Evolutionary conservation across 768 basidiomycete species (phyloP).

Genomic region (Psilocybe cyanescens): DNA sequence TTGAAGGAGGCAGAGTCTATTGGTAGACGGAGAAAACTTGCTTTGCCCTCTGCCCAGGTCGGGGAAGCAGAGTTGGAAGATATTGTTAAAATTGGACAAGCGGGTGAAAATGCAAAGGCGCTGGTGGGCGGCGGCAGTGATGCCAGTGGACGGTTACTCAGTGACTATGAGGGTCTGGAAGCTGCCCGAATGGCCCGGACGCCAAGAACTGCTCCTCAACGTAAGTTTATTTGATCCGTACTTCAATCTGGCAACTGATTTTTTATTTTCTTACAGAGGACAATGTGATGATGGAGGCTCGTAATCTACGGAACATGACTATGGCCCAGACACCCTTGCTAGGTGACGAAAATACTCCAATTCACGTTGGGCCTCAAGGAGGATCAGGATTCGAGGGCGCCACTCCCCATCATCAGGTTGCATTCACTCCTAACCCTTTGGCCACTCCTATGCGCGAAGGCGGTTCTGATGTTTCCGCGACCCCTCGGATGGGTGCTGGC

Average conservation of each 20-base stretch:
- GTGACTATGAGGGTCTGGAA: slow-evolving; percentile 91
- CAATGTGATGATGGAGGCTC: slow-evolving; percentile 91
- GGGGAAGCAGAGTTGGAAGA: slow-evolving; percentile 95
- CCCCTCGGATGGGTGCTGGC: slow-evolving; percentile 46
- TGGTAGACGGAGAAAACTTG: slow-evolving; percentile 81
- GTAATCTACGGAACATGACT: slow-evolving; percentile 94
- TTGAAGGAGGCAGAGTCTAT: slow-evolving; percentile 97
- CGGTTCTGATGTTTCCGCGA: slow-evolving; percentile 49
- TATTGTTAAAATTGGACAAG: slow-evolving; percentile 97
- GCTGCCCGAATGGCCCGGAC: slow-evolving; percentile 92
- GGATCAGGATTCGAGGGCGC: slow-evolving; percentile 95
- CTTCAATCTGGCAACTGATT: neutral
- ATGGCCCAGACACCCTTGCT: slow-evolving; percentile 91
- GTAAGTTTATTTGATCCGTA: slow-evolving; percentile 50
- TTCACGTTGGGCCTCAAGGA: slow-evolving; percentile 72
- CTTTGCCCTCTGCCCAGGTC: slow-evolving; percentile 89
- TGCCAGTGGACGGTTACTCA: slow-evolving; percentile 83
- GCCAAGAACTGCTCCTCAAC: slow-evolving; percentile 91
- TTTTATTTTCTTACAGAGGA: slow-evolving; percentile 65
- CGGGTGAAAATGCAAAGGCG: slow-evolving; percentile 86
- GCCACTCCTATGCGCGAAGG: slow-evolving; percentile 76
- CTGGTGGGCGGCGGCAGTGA: slow-evolving; percentile 83
- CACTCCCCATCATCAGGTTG: slow-evolving; percentile 88
- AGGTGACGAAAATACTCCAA: slow-evolving; percentile 96
- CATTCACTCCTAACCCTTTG: slow-evolving; percentile 96